phyloP scores from a whole-genome alignment of 2,329 filamentous ascomycete genomes.

The Cytospora schulzeri region DNA sequence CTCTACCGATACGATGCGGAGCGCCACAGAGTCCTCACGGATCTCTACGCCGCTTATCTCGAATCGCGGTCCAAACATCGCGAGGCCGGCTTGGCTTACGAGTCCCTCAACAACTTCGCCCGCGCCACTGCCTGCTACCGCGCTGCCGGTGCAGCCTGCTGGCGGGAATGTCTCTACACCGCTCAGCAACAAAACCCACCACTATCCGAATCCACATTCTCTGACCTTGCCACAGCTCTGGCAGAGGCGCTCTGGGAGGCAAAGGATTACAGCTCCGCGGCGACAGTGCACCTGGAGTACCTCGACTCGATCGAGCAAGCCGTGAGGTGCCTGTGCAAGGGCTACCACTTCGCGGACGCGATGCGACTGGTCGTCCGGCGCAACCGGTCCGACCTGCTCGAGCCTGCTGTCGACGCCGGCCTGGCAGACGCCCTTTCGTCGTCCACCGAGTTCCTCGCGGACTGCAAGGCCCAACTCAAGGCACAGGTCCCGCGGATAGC shows the following conservation, averaged over 20 bases:
- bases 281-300: conserved; percentile 80
- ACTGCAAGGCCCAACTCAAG: conserved; percentile 82
- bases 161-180: conserved; percentile 86
- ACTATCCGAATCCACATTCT: conserved; percentile 61
- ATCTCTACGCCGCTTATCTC: conserved; percentile 78
- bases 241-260: conserved; percentile 79
- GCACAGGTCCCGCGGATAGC: conserved; percentile 84
- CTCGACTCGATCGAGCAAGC: conserved; percentile 71
- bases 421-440: conserved; percentile 79
- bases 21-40: conserved; percentile 68
- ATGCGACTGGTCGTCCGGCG: conserved; percentile 72
- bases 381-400: conserved; percentile 63
- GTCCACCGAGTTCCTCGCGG: conserved; percentile 88
- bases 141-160: conserved; percentile 72
- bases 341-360: conserved; percentile 86
- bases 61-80: conserved; percentile 74
- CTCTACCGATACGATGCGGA: conserved; percentile 81
- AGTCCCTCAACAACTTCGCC: conserved; percentile 74
- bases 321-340: conserved; percentile 80
- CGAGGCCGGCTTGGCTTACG: conserved; percentile 88
- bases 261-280: conserved; percentile 81
- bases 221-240: conserved; percentile 70
- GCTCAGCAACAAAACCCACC: conserved; percentile 68
- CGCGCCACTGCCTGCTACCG: conserved; percentile 83
- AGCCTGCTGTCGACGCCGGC: conserved; percentile 71